Percentiles rank a stretch among this genome's conserved stretches.
Evolutionary conservation across 2,329 filamentous ascomycete species (phyloP).

Genomic region (Colletotrichum gigasporum): DNA sequence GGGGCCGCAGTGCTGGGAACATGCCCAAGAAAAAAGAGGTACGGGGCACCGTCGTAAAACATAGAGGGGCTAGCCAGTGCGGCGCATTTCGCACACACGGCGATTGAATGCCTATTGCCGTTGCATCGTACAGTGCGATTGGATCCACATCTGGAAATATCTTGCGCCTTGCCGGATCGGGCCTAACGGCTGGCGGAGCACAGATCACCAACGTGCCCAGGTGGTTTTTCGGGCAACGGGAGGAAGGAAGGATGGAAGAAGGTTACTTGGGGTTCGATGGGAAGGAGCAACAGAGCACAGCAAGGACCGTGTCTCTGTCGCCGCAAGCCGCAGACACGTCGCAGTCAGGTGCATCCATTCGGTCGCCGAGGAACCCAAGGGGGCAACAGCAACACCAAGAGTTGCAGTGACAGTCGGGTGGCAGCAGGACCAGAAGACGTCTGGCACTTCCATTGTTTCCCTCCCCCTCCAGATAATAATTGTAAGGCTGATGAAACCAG

Average conservation of each 20-base stretch:
- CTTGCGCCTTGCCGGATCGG: background rate
- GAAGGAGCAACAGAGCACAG: too few species aligned
- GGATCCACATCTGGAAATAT: background rate
- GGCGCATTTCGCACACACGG: background rate
- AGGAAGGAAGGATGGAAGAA: background rate
- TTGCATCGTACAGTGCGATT: background rate
- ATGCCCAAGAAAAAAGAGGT: background rate
- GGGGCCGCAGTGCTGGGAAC: background rate
- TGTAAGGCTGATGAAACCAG: constrained; percentile 24
- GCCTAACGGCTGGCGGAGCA: background rate
- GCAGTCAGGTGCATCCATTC: too few species aligned
- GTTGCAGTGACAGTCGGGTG: background rate
- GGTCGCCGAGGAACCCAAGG: too few species aligned
- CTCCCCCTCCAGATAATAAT: background rate
- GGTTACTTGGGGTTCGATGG: too few species aligned
- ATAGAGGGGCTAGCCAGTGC: background rate
- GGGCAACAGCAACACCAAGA: too few species aligned
- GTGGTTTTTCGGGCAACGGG: background rate
- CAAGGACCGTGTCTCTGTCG: too few species aligned
- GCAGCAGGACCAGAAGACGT: background rate
- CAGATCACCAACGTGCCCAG: background rate
- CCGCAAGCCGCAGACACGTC: too few species aligned
- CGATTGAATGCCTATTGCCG: too few species aligned
- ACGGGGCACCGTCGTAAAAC: background rate
- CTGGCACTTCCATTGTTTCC: background rate